Percentiles rank a stretch among this genome's conserved stretches.
phyloP scores from a whole-genome alignment of 2,329 filamentous ascomycete species.

The Xylariaceae sp. region DNA sequence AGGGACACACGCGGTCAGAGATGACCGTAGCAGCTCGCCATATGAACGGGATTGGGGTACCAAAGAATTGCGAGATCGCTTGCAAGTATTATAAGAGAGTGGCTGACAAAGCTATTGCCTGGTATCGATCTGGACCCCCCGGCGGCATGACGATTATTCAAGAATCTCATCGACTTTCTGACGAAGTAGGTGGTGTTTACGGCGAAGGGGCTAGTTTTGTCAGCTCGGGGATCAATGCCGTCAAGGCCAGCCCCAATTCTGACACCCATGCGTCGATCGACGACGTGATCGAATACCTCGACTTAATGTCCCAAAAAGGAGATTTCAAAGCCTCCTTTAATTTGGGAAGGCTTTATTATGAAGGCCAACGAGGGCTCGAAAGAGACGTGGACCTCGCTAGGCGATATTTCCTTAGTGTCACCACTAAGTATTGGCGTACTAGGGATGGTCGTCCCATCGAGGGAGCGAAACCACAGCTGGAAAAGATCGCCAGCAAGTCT shows the following conservation, averaged over 20 bases:
- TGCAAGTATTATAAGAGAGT: conserved; percentile 88
- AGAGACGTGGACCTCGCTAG: conserved; percentile 70
- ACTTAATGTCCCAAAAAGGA: conserved; percentile 84
- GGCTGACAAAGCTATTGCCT: conserved; percentile 86
- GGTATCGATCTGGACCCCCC: conserved; percentile 84
- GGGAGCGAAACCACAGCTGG: conserved; percentile 64
- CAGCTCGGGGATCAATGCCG: conserved; percentile 79
- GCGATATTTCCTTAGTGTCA: conserved; percentile 75
- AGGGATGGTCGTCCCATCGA: conserved; percentile 70
- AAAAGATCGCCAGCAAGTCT: conserved; percentile 76
- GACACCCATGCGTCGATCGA: conserved; percentile 83
- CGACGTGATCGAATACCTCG: conserved; percentile 90
- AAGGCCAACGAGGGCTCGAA: conserved; percentile 72
- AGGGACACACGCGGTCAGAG: conserved; percentile 77
- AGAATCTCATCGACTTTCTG: conserved; percentile 80
- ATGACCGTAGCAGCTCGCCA: conserved; percentile 92
- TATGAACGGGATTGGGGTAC: conserved; percentile 77
- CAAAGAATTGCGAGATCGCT: conserved; percentile 79
- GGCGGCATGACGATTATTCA: conserved; percentile 74
- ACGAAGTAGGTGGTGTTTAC: conserved; percentile 88
- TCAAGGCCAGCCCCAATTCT: conserved; percentile 66
- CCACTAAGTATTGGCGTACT: conserved; percentile 71
- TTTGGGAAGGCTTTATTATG: conserved; percentile 81
- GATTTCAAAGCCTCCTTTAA: conserved; percentile 85
- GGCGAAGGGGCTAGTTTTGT: conserved; percentile 90